Conservation (phyloP, 306 rosid genomes). For the Datisca glomerata region DNA sequence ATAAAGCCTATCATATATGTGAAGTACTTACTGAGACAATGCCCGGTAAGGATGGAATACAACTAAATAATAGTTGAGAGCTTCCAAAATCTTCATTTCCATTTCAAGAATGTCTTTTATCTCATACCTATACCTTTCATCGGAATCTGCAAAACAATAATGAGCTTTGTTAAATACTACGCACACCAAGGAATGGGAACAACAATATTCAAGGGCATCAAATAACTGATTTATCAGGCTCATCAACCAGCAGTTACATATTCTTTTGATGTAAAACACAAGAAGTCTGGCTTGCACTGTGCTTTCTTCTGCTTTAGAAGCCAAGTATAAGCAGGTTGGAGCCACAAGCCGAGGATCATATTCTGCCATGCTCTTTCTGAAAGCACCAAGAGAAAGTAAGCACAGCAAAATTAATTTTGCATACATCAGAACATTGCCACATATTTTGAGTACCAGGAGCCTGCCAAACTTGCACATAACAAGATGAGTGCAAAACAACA, state of each 20-base stretch:
- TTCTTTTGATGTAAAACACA: conserved; percentile 62
- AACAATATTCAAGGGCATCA: conserved; percentile 5
- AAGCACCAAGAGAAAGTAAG: too few species aligned
- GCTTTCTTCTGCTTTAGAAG: conserved; percentile 96
- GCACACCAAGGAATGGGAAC: conserved; percentile 4
- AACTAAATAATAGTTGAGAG: conserved; percentile 81
- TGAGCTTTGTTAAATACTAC: conserved; percentile 12
- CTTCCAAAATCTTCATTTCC: conserved; percentile 98
- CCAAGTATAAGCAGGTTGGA: conserved; percentile 84
- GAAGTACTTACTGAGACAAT: conserved; percentile 67
- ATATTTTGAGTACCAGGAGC: too few species aligned
- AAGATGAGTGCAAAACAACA: too few species aligned
- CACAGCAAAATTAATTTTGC: too few species aligned
- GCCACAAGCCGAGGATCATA: conserved; percentile 93
- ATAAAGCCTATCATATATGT: background rate
- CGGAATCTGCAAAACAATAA: conserved; percentile 42
- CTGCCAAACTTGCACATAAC: too few species aligned
- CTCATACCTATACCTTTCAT: conserved; percentile 75
- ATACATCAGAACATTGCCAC: too few species aligned
- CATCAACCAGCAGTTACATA: conserved; percentile 28
- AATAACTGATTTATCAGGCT: conserved; percentile 9
- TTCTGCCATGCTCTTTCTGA: conserved; percentile 79
- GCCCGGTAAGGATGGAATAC: conserved; percentile 91
- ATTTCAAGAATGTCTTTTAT: conserved; percentile 94
- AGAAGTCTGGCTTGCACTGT: conserved; percentile 75